Conservation (phyloP, 352 stramenopile genomes). For the Pythium pyrilobum region DNA sequence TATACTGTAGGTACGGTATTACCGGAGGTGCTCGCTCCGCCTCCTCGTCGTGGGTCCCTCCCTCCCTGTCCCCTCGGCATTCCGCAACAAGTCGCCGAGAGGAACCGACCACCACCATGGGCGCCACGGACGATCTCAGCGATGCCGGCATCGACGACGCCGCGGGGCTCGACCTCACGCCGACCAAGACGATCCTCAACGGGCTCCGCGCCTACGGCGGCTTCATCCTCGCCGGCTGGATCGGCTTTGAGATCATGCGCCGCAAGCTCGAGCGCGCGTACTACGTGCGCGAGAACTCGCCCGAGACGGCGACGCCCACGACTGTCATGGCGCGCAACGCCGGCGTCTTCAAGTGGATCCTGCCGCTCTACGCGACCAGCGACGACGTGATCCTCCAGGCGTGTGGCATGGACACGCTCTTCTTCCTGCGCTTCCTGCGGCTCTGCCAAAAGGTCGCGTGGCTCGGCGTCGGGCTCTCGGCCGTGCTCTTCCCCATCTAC, state of each 20-base stretch:
- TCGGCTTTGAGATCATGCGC: constrained; percentile 61
- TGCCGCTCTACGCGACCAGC: constrained; percentile 43
- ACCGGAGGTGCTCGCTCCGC: too few relatives aligned
- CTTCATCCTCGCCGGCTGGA: constrained; percentile 57
- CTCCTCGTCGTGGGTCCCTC: too few relatives aligned
- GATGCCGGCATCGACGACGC: constrained; percentile 3
- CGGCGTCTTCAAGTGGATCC: constrained; percentile 50
- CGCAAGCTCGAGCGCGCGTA: constrained; percentile 56
- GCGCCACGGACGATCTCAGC: background rate
- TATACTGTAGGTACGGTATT: too few relatives aligned
- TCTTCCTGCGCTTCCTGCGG: constrained; percentile 70
- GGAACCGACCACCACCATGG: background rate
- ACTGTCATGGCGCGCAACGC: constrained; percentile 32
- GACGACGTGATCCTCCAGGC: constrained; percentile 66
- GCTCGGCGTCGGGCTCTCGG: constrained; percentile 53
- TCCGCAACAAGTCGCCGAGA: background rate
- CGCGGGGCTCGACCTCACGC: constrained; percentile 37
- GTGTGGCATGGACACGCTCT: constrained; percentile 77
- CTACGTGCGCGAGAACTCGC: constrained; percentile 61
- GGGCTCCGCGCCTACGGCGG: constrained; percentile 61
- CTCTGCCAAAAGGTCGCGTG: constrained; percentile 67
- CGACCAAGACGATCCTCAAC: constrained; percentile 57
- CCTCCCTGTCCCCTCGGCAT: too few relatives aligned
- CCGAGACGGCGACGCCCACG: constrained; percentile 42
- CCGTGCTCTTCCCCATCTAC: constrained; percentile 74